phyloP scores from a whole-genome alignment of 106 monocot species.

The Xerophyta viscosa region DNA sequence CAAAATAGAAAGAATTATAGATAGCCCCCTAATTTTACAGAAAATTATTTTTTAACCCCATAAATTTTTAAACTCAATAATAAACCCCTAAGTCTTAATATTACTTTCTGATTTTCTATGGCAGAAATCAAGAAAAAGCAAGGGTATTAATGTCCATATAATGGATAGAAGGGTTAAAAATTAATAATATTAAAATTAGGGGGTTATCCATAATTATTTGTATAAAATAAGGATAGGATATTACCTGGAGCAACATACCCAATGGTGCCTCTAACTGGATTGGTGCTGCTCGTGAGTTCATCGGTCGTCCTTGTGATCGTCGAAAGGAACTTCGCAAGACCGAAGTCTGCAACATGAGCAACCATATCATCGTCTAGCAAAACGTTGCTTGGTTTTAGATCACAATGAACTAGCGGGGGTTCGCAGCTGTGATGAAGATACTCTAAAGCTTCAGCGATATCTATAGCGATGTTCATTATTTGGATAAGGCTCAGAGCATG shows the following conservation, averaged over 20 bases:
- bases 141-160: too few relatives aligned
- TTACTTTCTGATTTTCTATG: too few relatives aligned
- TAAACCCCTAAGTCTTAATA: too few relatives aligned
- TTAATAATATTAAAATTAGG: background rate
- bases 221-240: background rate
- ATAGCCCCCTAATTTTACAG: too few relatives aligned
- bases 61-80: too few relatives aligned
- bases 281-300: conserved; percentile 8
- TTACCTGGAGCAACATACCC: conserved; percentile 80
- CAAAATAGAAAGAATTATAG: too few relatives aligned
- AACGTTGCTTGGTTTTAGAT: conserved; percentile 52
- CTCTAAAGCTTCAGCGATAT: conserved; percentile 39
- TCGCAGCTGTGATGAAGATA: conserved; percentile 38
- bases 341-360: conserved; percentile 66
- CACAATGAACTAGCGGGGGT: conserved; percentile 36
- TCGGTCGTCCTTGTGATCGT: background rate
- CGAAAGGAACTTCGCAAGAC: conserved; percentile 40
- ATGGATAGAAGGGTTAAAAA: background rate
- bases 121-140: too few relatives aligned
- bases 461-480: conserved; percentile 31
- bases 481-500: conserved; percentile 15
- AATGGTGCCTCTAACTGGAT: conserved; percentile 48
- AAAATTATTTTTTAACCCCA: too few relatives aligned
- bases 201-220: too few relatives aligned
- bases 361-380: conserved; percentile 35